These are phyloP conservation scores for Cladosporium sp. DNA, from an alignment of 2,329 filamentous ascomycete genomes.

Conservation along the genomic window DNA sequence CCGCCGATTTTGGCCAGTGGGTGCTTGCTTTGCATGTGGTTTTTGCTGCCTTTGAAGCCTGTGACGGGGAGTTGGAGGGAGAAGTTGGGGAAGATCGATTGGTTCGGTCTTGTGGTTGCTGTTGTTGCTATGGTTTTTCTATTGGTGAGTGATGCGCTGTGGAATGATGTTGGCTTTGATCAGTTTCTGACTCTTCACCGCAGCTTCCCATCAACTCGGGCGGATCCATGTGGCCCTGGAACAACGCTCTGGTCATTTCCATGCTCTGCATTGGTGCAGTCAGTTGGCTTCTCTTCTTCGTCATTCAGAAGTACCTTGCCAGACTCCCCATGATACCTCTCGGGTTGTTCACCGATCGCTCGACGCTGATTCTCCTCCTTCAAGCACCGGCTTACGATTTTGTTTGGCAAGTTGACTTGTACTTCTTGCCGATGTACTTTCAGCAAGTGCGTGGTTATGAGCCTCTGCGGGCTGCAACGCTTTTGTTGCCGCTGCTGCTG, in stretches of 20 bases:
- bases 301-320: slow-evolving; percentile 6
- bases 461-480: slow-evolving; percentile 36
- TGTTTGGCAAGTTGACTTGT: slow-evolving; percentile 22
- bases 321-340: slow-evolving; percentile 7
- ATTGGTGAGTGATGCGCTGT: not conserved
- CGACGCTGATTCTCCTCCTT: slow-evolving; percentile 3
- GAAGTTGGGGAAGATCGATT: slow-evolving; percentile 8
- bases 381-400: slow-evolving; percentile 9
- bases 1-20: slow-evolving; percentile 1
- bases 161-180: not conserved
- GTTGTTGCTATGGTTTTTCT: slow-evolving; percentile 6
- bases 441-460: slow-evolving; percentile 35
- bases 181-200: not conserved
- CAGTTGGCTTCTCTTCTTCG: slow-evolving; percentile 8
- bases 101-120: slow-evolving; percentile 5
- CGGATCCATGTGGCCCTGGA: slow-evolving; percentile 50
- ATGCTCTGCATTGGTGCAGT: slow-evolving; percentile 46
- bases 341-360: slow-evolving; percentile 1
- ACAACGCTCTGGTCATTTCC: slow-evolving; percentile 51
- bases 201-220: slow-evolving; percentile 41
- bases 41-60: slow-evolving; percentile 5
- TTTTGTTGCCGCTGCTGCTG: slow-evolving; percentile 29
- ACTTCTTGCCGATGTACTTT: slow-evolving; percentile 39
- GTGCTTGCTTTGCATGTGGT: not conserved
- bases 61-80: slow-evolving; percentile 7